phyloP scores from a whole-genome alignment of 208 protist genomes.

The Acanthamoeba royreba region DNA sequence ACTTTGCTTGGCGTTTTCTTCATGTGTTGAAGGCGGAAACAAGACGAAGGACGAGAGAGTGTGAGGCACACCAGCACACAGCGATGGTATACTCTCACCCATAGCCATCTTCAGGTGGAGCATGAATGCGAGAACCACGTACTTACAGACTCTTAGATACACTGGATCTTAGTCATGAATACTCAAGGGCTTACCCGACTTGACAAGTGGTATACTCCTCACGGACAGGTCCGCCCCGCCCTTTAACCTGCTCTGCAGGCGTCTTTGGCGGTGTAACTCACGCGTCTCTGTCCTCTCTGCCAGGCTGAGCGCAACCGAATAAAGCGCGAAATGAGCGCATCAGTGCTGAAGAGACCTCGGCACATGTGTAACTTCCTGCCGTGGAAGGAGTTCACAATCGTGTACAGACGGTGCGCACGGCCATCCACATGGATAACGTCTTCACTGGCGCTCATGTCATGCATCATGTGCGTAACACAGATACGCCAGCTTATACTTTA shows the following conservation, averaged over 20 bases:
- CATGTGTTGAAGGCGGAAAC: too few species aligned
- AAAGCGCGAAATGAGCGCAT: not conserved
- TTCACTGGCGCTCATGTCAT: not conserved
- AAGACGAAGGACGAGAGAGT: too few species aligned
- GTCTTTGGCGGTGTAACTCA: not conserved
- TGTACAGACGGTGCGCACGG: not conserved
- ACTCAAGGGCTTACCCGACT: slow-evolving; percentile 97
- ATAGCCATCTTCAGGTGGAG: not conserved
- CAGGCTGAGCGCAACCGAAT: not conserved
- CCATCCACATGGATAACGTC: not conserved
- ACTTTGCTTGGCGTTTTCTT: too few species aligned
- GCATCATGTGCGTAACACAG: slow-evolving; percentile 69
- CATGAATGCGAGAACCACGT: not conserved
- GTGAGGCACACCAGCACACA: not conserved
- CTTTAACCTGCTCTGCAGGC: not conserved
- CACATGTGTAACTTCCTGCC: not conserved
- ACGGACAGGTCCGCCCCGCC: slow-evolving; percentile 91
- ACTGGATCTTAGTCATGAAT: slow-evolving; percentile 99
- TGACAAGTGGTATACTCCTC: slow-evolving; percentile 96
- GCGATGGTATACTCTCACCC: not conserved
- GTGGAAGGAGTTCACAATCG: not conserved
- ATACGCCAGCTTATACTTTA: slow-evolving; percentile 99
- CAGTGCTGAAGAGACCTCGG: not conserved
- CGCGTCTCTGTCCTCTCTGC: not conserved
- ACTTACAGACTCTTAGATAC: slow-evolving; percentile 90